Percentiles rank a stretch among this genome's conserved stretches.
These are phyloP conservation scores for Penicillium sp. DNA, from an alignment of 2,329 filamentous ascomycete species.

Conservation along the genomic window DNA sequence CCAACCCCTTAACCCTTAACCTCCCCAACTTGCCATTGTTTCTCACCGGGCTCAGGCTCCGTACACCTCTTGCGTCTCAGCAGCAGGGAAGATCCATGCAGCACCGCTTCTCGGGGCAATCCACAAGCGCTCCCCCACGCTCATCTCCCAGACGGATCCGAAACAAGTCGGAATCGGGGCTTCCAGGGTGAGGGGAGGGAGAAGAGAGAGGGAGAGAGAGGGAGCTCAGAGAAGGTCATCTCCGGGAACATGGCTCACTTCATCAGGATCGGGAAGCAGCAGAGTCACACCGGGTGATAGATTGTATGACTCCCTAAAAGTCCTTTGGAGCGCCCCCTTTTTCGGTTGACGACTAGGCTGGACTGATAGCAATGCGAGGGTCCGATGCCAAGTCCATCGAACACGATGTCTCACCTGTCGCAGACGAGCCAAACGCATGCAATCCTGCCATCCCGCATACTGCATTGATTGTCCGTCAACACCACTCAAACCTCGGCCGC, in stretches of 20 bases:
- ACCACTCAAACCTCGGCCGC: conserved; percentile 16
- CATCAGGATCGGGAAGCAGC: conserved; percentile 19
- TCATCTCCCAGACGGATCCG: conserved; percentile 9
- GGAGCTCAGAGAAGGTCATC: background rate
- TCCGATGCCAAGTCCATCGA: conserved; percentile 19
- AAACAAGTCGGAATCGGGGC: conserved; percentile 20
- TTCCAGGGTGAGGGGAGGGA: background rate
- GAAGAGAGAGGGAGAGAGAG: background rate
- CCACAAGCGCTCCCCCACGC: background rate
- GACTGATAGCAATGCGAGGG: conserved; percentile 19
- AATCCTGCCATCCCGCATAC: conserved; percentile 24
- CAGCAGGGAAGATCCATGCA: conserved; percentile 18
- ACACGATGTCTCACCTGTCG: conserved; percentile 21
- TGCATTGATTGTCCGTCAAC: conserved; percentile 22
- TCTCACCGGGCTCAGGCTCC: conserved; percentile 5
- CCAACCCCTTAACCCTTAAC: too few relatives aligned
- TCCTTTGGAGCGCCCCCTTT: conserved; percentile 13
- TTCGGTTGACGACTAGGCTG: conserved; percentile 16
- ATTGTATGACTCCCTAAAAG: conserved; percentile 16
- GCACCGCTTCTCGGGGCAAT: background rate
- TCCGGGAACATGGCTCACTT: conserved; percentile 9
- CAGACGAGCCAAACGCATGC: conserved; percentile 24
- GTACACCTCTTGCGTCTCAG: conserved; percentile 2
- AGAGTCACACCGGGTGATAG: conserved; percentile 23
- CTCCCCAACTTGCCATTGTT: background rate